phyloP scores from a whole-genome alignment of 2,329 filamentous ascomycete genomes.

The Mollisiaceae sp. region DNA sequence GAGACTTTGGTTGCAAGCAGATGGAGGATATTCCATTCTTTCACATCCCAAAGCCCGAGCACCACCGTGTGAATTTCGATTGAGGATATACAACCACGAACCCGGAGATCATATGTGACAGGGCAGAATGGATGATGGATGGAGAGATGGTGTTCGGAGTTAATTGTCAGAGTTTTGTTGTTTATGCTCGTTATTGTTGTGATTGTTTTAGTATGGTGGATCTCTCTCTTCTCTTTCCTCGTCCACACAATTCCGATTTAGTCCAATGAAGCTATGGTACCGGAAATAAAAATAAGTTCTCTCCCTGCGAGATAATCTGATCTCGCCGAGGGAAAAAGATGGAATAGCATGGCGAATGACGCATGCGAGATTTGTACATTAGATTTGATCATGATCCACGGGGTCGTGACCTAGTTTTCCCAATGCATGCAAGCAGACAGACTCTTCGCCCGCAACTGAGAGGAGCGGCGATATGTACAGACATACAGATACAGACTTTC shows the following conservation, averaged over 20 bases:
- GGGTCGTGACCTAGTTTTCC: conserved; percentile 4
- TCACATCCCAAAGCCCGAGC: neutral
- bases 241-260: neutral
- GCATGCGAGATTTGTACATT: conserved; percentile 24
- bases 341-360: neutral
- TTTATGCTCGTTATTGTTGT: no score
- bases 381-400: conserved; percentile 12
- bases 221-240: neutral
- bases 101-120: neutral
- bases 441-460: conserved; percentile 33
- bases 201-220: neutral
- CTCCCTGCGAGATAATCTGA: neutral
- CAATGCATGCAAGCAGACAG: conserved; percentile 19
- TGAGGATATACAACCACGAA: neutral
- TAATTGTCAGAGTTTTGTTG: neutral
- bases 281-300: neutral
- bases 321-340: neutral
- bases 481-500: conserved; percentile 18
- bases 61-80: neutral
- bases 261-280: neutral
- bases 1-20: neutral
- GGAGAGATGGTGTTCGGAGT: neutral
- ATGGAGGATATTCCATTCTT: neutral
- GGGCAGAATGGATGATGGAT: neutral
- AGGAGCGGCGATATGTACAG: conserved; percentile 38